phyloP scores from a whole-genome alignment of 352 stramenopile genomes.

The Phytophthora cajani region DNA sequence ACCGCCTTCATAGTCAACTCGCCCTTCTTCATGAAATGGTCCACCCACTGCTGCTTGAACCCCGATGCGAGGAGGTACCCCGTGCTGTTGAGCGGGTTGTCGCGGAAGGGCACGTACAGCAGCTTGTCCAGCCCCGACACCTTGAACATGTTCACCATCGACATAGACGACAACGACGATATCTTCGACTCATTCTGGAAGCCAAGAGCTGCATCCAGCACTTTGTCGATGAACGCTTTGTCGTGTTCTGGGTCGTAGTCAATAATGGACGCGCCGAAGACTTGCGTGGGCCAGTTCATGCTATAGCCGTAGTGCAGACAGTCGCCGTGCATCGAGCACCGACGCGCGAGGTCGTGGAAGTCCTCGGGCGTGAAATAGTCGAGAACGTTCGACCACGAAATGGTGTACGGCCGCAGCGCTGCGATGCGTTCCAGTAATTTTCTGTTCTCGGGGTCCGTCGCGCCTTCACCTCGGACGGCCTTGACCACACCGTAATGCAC shows the following conservation, averaged over 20 bases:
- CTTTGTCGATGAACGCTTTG: not conserved
- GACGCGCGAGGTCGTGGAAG: slow-evolving; percentile 37
- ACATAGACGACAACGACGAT: not conserved
- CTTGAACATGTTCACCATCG: slow-evolving; percentile 4
- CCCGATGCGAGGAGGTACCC: slow-evolving; percentile 14
- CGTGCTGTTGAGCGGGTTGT: slow-evolving; percentile 23
- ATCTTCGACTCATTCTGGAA: not conserved
- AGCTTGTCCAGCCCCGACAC: slow-evolving; percentile 20
- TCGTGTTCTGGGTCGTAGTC: not conserved
- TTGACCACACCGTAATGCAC: slow-evolving; percentile 37
- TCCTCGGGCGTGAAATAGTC: slow-evolving; percentile 33
- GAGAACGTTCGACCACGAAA: slow-evolving; percentile 39
- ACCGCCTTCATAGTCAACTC: not conserved
- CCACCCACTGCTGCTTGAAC: slow-evolving; percentile 27
- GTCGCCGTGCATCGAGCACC: slow-evolving; percentile 26
- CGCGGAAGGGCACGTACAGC: slow-evolving; percentile 22
- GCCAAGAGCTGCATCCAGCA: slow-evolving; percentile 22
- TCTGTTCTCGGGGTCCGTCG: slow-evolving; percentile 7
- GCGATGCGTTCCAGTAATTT: slow-evolving; percentile 28
- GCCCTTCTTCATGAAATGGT: slow-evolving; percentile 30
- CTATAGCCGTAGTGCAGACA: slow-evolving; percentile 27
- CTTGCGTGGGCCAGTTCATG: slow-evolving; percentile 39
- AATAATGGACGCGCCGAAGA: slow-evolving; percentile 9
- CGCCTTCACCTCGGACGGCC: slow-evolving; percentile 15
- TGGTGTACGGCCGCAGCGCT: slow-evolving; percentile 25